Base-by-base conservation (phyloP, 2,329 filamentous ascomycete genomes). In the Aspergillus ruber region DNA sequence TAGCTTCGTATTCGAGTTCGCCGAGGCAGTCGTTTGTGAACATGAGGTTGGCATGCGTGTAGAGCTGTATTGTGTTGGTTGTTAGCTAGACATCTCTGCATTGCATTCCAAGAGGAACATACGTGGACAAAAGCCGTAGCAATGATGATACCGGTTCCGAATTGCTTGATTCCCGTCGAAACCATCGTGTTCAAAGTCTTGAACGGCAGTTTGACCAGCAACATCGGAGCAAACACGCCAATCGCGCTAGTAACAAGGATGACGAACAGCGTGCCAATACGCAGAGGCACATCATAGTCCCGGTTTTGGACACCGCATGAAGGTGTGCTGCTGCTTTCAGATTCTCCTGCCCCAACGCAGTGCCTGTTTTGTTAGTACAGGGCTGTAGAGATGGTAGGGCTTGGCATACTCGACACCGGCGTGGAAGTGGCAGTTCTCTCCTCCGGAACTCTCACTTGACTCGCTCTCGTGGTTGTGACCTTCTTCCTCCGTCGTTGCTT, bases 1-100 rank as follows among this genome's bases (percentile, higher is more conserved):
- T 86, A 3, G 73, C 79, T 64, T 90, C 86, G 56, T 86, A 90
- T 4, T 71, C 61, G 2, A 90, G 68, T 6, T 76, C 74, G 3
- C 83, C 82, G 10, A 90, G 67, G 56, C 86, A 90, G 43, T 81
- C 70, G 54, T 86, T 88, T 17, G 64, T 70, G 56, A 90, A 89
- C 82, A 88, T 87, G 23, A 90, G 74, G 6, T 74, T 68, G 0
- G 86, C 85, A 52, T 90, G 85, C 0, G 85, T 88, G 58, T 84
- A 82, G 9, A 90, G 77, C 82, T 87, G 53, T n/a, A 21, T 2
- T 36, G 44, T 53, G 9, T 39, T 20, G 53, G 41, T 39, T 50
- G 29, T 42, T 17, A 44, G 29, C 29, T 12, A 12, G 9, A 29
- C 4, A 3, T 12, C n/a, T 9, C 6, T 33, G 18, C 6, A 18